These are phyloP conservation scores for Lentinula sp. DNA, from an alignment of 768 basidiomycete species.

Conservation along the genomic window DNA sequence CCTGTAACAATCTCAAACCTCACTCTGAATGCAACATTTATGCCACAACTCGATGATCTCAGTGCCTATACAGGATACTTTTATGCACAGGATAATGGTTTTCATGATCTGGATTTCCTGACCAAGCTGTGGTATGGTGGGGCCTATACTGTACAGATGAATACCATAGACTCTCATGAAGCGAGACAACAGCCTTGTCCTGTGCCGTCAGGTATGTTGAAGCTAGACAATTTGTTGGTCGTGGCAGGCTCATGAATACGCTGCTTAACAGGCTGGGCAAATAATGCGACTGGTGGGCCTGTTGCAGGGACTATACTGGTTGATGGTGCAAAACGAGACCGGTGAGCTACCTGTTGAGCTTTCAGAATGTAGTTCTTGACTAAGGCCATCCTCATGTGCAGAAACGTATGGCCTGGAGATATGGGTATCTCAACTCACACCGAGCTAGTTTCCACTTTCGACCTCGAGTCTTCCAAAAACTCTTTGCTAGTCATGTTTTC, in stretches of 20 bases:
- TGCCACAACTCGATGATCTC: slow-evolving; percentile 45
- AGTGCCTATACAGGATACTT: slow-evolving; percentile 50
- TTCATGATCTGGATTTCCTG: slow-evolving; percentile 40
- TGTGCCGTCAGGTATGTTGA: slow-evolving; percentile 11
- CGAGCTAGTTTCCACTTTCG: slow-evolving; percentile 26
- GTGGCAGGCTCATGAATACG: background rate
- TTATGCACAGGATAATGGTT: slow-evolving; percentile 34
- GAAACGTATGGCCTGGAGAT: slow-evolving; percentile 27
- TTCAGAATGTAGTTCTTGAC: background rate
- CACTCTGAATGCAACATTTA: slow-evolving; percentile 44
- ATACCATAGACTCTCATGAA: slow-evolving; percentile 36
- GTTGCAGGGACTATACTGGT: slow-evolving; percentile 45
- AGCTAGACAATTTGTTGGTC: background rate
- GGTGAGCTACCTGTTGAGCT: slow-evolving; percentile 19
- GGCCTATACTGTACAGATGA: slow-evolving; percentile 57
- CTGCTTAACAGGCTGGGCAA: slow-evolving; percentile 32
- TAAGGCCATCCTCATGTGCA: background rate
- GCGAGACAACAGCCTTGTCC: slow-evolving; percentile 27
- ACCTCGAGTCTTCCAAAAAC: slow-evolving; percentile 34
- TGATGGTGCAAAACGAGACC: slow-evolving; percentile 48
- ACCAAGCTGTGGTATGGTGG: slow-evolving; percentile 58
- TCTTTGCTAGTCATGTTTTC: slow-evolving; percentile 43
- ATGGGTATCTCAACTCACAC: slow-evolving; percentile 37
- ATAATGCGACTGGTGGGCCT: slow-evolving; percentile 41
- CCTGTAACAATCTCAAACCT: slow-evolving; percentile 41